Conservation (phyloP, 2,329 filamentous ascomycete species). For the Pseudogymnoascus verrucosus region DNA sequence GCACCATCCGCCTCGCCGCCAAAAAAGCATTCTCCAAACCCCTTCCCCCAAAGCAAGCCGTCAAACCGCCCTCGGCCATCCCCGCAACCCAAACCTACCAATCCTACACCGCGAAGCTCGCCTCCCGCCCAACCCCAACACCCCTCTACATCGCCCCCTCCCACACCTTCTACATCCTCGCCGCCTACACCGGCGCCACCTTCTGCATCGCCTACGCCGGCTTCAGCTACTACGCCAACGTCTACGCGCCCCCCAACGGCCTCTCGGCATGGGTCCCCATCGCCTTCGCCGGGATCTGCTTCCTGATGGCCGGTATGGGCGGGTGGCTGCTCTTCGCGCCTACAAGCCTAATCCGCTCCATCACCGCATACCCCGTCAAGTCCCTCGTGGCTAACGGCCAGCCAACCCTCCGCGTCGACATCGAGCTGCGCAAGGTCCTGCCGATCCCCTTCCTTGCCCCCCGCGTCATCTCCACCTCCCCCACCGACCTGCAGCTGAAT, state of each 20-base stretch:
- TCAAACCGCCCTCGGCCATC: neutral
- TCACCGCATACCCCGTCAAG: slow-evolving; percentile 21
- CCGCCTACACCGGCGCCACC: slow-evolving; percentile 47
- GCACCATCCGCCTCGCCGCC: slow-evolving; percentile 17
- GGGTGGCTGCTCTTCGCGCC: slow-evolving; percentile 52
- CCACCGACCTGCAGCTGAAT: slow-evolving; percentile 18
- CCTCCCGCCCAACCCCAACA: slow-evolving; percentile 46
- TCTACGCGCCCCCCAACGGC: slow-evolving; percentile 41
- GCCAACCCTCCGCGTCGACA: slow-evolving; percentile 41
- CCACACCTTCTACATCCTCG: slow-evolving; percentile 53
- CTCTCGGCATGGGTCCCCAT: slow-evolving; percentile 49
- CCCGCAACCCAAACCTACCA: slow-evolving; percentile 25
- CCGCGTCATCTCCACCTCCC: slow-evolving; percentile 18
- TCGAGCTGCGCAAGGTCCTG: slow-evolving; percentile 31
- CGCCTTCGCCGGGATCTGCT: slow-evolving; percentile 49
- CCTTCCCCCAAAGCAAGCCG: neutral
- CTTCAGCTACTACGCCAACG: slow-evolving; percentile 43
- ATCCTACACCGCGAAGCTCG: slow-evolving; percentile 46
- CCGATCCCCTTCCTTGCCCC: slow-evolving; percentile 25
- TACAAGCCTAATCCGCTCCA: slow-evolving; percentile 44
- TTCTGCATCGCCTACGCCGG: slow-evolving; percentile 45
- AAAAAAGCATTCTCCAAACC: slow-evolving; percentile 13
- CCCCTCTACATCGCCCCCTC: slow-evolving; percentile 58
- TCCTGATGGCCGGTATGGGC: slow-evolving; percentile 53
- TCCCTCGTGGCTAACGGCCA: neutral